phyloP scores from a whole-genome alignment of 306 rosid species.

The Cajanus cajan region DNA sequence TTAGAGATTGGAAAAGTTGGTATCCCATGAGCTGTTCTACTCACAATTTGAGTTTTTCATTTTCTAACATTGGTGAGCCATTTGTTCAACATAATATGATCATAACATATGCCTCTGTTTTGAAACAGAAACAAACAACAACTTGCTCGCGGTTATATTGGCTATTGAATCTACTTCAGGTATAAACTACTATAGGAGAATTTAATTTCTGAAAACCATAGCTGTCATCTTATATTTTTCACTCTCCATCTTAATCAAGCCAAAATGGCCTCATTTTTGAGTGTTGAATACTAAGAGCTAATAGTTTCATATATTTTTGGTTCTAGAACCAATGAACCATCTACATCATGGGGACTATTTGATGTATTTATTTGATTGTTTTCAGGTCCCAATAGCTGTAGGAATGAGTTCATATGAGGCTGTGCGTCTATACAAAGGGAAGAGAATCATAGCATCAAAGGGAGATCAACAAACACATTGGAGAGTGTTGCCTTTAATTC shows the following conservation, averaged over 20 bases:
- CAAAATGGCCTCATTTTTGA: not conserved
- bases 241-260: not conserved
- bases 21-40: not conserved
- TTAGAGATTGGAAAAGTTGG: constrained; percentile 37
- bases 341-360: not conserved
- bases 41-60: not conserved
- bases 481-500: constrained; percentile 46
- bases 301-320: not conserved
- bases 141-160: constrained; percentile 59
- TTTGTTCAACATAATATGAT: not conserved
- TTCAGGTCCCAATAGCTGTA: constrained; percentile 34
- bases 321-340: not conserved
- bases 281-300: not conserved
- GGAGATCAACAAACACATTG: constrained; percentile 56
- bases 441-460: constrained; percentile 55
- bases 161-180: constrained; percentile 57
- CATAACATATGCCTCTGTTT: constrained; percentile 5
- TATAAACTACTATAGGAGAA: not conserved
- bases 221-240: not conserved
- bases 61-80: not conserved
- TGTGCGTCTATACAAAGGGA: constrained; percentile 52
- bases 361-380: not conserved
- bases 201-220: not conserved
- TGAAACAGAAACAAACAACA: constrained; percentile 48
- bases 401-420: constrained; percentile 32